Percentiles rank a stretch among this genome's conserved stretches.
Conservation (phyloP, 805 yeast species). For the Yamadazyma olivae region DNA sequence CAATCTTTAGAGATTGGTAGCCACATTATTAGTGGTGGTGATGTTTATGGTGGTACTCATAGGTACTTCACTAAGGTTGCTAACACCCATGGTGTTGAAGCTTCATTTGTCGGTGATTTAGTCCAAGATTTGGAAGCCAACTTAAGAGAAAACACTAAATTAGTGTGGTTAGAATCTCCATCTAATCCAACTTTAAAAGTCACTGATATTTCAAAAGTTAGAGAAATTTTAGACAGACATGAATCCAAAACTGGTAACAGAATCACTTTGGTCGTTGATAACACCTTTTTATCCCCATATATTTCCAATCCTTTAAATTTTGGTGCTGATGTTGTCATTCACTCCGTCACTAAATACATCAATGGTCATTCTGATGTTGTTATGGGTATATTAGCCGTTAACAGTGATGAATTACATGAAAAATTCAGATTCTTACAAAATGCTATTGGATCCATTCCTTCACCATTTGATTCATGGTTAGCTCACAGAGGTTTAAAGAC, state of each 20-base stretch:
- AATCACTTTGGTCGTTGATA: conserved; percentile 73
- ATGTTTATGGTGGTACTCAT: conserved; percentile 90
- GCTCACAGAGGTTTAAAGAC: conserved; percentile 92
- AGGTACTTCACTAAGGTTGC: conserved; percentile 88
- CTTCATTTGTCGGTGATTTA: conserved; percentile 65
- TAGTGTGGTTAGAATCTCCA: conserved; percentile 89
- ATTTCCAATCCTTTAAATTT: conserved; percentile 76
- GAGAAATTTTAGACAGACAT: conserved; percentile 47
- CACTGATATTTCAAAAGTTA: conserved; percentile 68
- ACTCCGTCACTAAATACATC: conserved; percentile 86
- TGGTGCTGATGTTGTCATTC: conserved; percentile 87
- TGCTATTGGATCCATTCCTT: conserved; percentile 86
- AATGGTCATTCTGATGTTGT: conserved; percentile 93
- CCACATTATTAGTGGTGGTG: conserved; percentile 77
- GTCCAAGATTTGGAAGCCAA: conserved; percentile 53
- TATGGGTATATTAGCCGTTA: conserved; percentile 78
- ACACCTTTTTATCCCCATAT: conserved; percentile 86
- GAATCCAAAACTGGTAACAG: conserved; percentile 46
- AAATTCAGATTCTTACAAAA: conserved; percentile 75
- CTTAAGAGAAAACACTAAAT: conserved; percentile 59
- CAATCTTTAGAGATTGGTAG: conserved; percentile 71
- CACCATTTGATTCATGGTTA: conserved; percentile 89
- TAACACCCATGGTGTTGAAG: conserved; percentile 68
- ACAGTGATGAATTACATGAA: conserved; percentile 56
- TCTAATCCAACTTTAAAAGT: conserved; percentile 83